phyloP scores from a whole-genome alignment of 2,329 filamentous ascomycete genomes.

The Botryosphaeria agaves region DNA sequence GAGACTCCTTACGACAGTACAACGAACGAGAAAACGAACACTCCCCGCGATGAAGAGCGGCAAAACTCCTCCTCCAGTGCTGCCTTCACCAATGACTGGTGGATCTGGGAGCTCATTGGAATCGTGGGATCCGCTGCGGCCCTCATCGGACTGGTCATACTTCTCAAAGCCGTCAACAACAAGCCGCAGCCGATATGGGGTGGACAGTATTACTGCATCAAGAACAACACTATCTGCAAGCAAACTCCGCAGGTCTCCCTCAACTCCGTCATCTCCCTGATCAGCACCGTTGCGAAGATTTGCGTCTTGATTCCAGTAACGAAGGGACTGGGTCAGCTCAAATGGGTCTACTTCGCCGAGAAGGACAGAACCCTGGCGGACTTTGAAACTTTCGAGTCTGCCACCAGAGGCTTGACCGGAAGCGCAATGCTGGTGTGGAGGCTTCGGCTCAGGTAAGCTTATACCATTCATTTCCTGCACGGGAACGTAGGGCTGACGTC shows the following conservation, averaged over 20 bases:
- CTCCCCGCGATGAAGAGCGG: no score
- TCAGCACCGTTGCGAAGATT: slow-evolving; percentile 3
- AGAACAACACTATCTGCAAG: background rate
- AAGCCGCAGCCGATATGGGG: background rate
- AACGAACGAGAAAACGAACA: no score
- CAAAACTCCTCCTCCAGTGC: background rate
- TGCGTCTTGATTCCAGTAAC: slow-evolving; percentile 4
- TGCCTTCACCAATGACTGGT: slow-evolving; percentile 1
- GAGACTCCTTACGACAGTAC: no score
- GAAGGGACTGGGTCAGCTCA: slow-evolving; percentile 4
- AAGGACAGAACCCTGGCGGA: slow-evolving; percentile 2
- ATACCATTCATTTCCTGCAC: background rate
- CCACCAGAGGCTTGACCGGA: slow-evolving; percentile 3
- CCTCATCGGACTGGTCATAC: background rate
- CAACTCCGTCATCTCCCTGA: slow-evolving; percentile 4
- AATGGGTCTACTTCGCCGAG: slow-evolving; percentile 5
- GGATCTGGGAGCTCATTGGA: slow-evolving; percentile 2
- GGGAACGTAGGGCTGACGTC: no score
- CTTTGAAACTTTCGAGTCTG: slow-evolving; percentile 3
- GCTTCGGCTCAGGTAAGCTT: background rate
- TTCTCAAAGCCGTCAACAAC: background rate
- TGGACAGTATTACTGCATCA: background rate
- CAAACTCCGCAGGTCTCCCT: slow-evolving; percentile 1
- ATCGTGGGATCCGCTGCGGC: slow-evolving; percentile 1
- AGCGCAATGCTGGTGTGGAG: slow-evolving; percentile 1